phyloP scores from a whole-genome alignment of 2,329 filamentous ascomycete genomes.

The Aspergillus neotritici region DNA sequence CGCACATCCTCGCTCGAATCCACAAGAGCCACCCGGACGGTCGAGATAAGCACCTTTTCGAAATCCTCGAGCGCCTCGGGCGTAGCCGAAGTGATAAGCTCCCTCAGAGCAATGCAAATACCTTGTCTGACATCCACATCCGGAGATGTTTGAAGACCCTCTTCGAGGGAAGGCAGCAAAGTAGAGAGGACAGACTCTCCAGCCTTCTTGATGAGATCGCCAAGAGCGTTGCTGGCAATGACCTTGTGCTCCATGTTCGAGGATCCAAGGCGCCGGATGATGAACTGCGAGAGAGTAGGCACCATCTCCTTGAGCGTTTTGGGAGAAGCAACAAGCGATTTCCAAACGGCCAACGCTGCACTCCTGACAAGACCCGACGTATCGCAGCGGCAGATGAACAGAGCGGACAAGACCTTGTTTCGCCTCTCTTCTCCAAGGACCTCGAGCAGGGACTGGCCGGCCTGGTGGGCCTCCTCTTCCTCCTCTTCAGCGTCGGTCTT shows the following conservation, averaged over 20 bases:
- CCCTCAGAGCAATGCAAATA: constrained; percentile 91
- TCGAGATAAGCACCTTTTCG: constrained; percentile 89
- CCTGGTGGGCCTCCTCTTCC: constrained; percentile 69
- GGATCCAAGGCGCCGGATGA: constrained; percentile 88
- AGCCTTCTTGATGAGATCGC: constrained; percentile 93
- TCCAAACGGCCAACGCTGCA: constrained; percentile 91
- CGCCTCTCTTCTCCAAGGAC: constrained; percentile 92
- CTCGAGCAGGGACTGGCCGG: constrained; percentile 87
- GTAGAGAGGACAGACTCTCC: constrained; percentile 87
- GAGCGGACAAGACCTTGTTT: constrained; percentile 92
- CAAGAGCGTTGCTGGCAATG: constrained; percentile 93
- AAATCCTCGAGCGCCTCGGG: constrained; percentile 87
- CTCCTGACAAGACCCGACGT: constrained; percentile 86
- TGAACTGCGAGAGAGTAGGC: constrained; percentile 86
- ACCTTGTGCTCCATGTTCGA: constrained; percentile 98
- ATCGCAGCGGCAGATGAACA: constrained; percentile 97
- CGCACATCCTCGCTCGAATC: constrained; percentile 85
- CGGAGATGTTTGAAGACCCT: constrained; percentile 78
- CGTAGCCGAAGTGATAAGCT: constrained; percentile 84
- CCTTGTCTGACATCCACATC: constrained; percentile 93
- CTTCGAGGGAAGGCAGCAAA: constrained; percentile 83
- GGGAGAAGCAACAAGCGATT: constrained; percentile 87
- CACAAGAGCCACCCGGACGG: constrained; percentile 85
- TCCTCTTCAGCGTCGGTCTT: constrained; percentile 76
- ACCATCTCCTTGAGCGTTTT: constrained; percentile 91